Percentiles rank a stretch among this genome's conserved stretches.
phyloP scores from a whole-genome alignment of 805 yeast genomes.

The Ascoidea rubescens region DNA sequence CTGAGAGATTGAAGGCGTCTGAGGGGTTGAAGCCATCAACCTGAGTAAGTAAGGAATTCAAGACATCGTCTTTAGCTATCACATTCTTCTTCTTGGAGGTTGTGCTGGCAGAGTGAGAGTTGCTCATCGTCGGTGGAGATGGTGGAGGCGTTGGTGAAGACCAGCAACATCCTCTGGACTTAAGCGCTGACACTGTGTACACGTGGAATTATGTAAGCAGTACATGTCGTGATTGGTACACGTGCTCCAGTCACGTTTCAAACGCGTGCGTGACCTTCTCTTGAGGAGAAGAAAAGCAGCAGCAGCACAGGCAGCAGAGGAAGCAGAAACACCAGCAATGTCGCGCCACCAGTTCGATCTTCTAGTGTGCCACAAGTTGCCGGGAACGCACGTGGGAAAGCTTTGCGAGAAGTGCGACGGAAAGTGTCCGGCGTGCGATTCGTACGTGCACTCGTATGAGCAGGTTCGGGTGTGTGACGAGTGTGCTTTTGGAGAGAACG shows the following conservation, averaged over 20 bases:
- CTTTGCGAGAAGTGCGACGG: conserved; percentile 86
- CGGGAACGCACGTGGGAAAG: conserved; percentile 59
- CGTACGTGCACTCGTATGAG: conserved; percentile 58
- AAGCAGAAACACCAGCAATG: conserved; percentile 26
- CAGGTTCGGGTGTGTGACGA: conserved; percentile 69
- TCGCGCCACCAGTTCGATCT: conserved; percentile 84
- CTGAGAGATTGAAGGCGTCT: not conserved
- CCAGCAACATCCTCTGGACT: no score
- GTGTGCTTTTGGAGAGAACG: conserved; percentile 61
- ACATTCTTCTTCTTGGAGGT: no score
- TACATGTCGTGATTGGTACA: no score
- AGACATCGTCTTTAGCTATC: not conserved
- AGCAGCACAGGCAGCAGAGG: no score
- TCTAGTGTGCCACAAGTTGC: conserved; percentile 70
- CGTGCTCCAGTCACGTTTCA: no score
- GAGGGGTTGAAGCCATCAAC: not conserved
- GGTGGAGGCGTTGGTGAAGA: no score
- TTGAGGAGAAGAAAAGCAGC: no score
- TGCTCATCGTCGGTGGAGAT: no score
- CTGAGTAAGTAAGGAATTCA: not conserved
- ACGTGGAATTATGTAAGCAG: no score
- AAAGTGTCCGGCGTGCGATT: conserved; percentile 81
- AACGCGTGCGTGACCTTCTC: no score
- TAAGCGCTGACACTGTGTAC: no score
- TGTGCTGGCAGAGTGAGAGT: no score